phyloP scores from a whole-genome alignment of 805 yeast genomes.

The Lipomyces sp. region DNA sequence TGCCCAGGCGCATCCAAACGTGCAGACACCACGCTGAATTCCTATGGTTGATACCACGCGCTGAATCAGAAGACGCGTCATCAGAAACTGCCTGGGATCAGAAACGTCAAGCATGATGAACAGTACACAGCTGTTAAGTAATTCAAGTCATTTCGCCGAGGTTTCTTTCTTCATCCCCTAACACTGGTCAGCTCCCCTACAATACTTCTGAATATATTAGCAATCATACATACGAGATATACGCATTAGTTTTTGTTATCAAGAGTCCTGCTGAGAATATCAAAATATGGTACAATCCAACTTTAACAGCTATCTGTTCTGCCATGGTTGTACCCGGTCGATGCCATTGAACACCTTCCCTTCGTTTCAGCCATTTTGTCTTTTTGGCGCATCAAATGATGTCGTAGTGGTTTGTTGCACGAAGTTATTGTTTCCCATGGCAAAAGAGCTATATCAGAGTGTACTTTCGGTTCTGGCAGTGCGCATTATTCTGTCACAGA shows the following conservation, averaged over 20 bases:
- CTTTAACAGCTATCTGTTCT: slow-evolving; percentile 45
- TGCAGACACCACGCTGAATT: slow-evolving; percentile 68
- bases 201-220: neutral
- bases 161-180: slow-evolving; percentile 57
- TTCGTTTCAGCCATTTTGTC: slow-evolving; percentile 27
- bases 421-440: neutral
- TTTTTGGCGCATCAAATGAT: neutral
- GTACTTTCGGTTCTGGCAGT: too few species aligned
- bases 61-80: slow-evolving; percentile 44
- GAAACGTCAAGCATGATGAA: slow-evolving; percentile 44
- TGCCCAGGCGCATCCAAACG: slow-evolving; percentile 57
- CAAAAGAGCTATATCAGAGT: neutral
- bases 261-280: slow-evolving; percentile 54
- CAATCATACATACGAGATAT: slow-evolving; percentile 47
- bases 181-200: neutral
- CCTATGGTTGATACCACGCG: slow-evolving; percentile 43
- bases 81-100: slow-evolving; percentile 48
- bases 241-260: slow-evolving; percentile 60
- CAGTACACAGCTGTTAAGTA: slow-evolving; percentile 40
- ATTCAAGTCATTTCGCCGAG: slow-evolving; percentile 53
- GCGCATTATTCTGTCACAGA: too few species aligned
- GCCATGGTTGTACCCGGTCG: slow-evolving; percentile 40
- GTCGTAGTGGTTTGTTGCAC: neutral
- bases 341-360: slow-evolving; percentile 42
- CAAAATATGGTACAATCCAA: slow-evolving; percentile 46